Evolutionary conservation across 2,329 filamentous ascomycete species (phyloP).

Genomic region (Pseudogymnoascus sp.): DNA sequence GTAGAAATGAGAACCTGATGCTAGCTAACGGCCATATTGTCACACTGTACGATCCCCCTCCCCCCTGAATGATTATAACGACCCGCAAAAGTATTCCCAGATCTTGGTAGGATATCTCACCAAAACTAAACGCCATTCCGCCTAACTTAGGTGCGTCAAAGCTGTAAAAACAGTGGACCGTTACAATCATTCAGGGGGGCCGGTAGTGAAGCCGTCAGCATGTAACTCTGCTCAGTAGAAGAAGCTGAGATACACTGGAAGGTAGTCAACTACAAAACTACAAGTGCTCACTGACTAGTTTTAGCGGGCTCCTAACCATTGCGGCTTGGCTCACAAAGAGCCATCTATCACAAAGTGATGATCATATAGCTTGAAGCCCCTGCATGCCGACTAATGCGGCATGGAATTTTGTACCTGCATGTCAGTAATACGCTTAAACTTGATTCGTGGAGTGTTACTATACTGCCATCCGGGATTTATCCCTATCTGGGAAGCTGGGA

Average conservation of each 20-base stretch:
- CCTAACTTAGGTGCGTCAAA: too few species aligned
- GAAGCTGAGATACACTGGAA: not conserved
- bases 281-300: not conserved
- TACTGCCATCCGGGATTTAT: not conserved
- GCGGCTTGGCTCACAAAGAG: not conserved
- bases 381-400: conserved; percentile 2
- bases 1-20: not conserved
- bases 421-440: not conserved
- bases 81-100: too few species aligned
- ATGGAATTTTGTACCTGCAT: not conserved
- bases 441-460: not conserved
- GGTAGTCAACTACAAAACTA: not conserved
- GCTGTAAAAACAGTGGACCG: too few species aligned
- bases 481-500: not conserved
- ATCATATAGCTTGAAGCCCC: not conserved
- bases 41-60: not conserved
- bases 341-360: not conserved
- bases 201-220: not conserved
- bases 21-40: not conserved
- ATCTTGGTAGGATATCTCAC: too few species aligned
- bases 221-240: not conserved
- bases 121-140: too few species aligned
- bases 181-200: too few species aligned
- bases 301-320: not conserved
- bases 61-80: too few species aligned